Evolutionary conservation across 2,329 filamentous ascomycete genomes (phyloP).

Genomic region (Monilinia aucupariae): DNA sequence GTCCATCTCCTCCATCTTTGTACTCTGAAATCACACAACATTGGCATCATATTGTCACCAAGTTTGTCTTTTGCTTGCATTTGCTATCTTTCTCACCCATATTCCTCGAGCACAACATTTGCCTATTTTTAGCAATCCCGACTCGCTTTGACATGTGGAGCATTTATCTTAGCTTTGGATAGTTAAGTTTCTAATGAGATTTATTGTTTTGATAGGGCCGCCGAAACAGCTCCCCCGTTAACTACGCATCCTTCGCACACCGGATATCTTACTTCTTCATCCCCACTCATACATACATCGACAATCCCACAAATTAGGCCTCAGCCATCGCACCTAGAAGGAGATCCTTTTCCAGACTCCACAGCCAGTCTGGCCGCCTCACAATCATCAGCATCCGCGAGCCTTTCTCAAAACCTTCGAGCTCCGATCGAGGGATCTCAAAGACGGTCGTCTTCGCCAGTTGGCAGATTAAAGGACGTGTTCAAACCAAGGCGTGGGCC

Average conservation of each 20-base stretch:
- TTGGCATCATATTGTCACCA: background rate
- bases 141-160: conserved; percentile 13
- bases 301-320: conserved; percentile 41
- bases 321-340: conserved; percentile 34
- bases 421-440: conserved; percentile 41
- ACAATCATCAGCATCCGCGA: conserved; percentile 34
- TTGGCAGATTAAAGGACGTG: conserved; percentile 64
- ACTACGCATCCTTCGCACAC: conserved; percentile 60
- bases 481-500: conserved; percentile 47
- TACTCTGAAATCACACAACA: conserved; percentile 2
- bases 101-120: background rate
- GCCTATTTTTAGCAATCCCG: background rate
- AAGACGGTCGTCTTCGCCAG: conserved; percentile 62
- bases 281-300: conserved; percentile 57
- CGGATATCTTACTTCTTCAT: conserved; percentile 64
- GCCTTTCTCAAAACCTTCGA: conserved; percentile 38
- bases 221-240: conserved; percentile 38
- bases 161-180: conserved; percentile 5
- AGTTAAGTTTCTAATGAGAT: conserved; percentile 12
- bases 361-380: conserved; percentile 30
- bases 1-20: conserved; percentile 17
- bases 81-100: background rate
- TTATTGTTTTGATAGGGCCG: conserved; percentile 12
- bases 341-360: conserved; percentile 34
- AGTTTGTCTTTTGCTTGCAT: background rate